Conservation (phyloP, 805 yeast species). For the Grigorovia jiainica region DNA sequence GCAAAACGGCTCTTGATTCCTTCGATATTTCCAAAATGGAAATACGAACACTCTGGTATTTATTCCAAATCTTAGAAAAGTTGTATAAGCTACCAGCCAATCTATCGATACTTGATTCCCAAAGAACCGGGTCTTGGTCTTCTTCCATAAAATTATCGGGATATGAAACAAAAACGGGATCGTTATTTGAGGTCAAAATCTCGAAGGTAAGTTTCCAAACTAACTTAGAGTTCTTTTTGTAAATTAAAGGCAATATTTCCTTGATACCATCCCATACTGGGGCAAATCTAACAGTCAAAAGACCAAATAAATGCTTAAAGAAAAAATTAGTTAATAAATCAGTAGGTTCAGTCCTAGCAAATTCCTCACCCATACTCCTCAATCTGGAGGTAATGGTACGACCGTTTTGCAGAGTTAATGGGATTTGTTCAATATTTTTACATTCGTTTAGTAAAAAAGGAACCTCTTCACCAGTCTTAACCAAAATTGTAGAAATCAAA, state of each 20-base stretch:
- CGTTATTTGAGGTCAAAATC: constrained; percentile 25
- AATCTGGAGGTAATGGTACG: constrained; percentile 68
- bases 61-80: constrained; percentile 20
- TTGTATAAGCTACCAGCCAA: constrained; percentile 34
- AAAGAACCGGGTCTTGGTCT: constrained; percentile 12
- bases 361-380: constrained; percentile 45
- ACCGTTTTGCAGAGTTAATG: constrained; percentile 56
- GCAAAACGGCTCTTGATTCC: constrained; percentile 29
- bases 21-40: constrained; percentile 34
- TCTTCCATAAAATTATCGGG: constrained; percentile 10
- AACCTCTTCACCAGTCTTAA: constrained; percentile 20
- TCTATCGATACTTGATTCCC: constrained; percentile 40
- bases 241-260: constrained; percentile 45
- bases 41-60: constrained; percentile 28
- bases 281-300: constrained; percentile 62
- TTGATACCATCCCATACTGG: constrained; percentile 78
- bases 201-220: constrained; percentile 48
- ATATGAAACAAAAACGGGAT: constrained; percentile 12
- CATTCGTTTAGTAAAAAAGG: constrained; percentile 41
- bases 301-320: constrained; percentile 53
- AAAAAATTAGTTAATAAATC: constrained; percentile 11
- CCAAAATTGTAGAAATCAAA: constrained; percentile 29
- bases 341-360: constrained; percentile 25
- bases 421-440: constrained; percentile 58
- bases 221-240: constrained; percentile 31